phyloP scores from a whole-genome alignment of 805 yeast species.

The Candida boidinii region DNA sequence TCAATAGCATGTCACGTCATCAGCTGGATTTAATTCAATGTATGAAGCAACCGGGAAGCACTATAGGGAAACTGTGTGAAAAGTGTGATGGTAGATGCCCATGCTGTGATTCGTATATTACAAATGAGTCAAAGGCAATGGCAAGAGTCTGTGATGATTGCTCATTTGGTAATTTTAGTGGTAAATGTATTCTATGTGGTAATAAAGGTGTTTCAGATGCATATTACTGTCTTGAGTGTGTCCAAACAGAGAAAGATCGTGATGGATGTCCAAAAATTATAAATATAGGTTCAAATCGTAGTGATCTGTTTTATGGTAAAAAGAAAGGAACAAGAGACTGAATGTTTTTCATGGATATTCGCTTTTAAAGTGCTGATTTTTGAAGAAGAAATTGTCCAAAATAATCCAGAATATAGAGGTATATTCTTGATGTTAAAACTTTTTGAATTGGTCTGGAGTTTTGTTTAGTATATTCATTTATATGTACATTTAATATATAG shows the following conservation, averaged over 20 bases:
- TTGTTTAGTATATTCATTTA: no score
- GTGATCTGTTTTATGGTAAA: slow-evolving; percentile 57
- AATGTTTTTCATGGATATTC: no score
- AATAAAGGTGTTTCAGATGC: slow-evolving; percentile 57
- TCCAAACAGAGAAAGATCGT: slow-evolving; percentile 64
- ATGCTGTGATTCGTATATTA: slow-evolving; percentile 76
- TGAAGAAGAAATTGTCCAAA: no score
- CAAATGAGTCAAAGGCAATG: slow-evolving; percentile 51
- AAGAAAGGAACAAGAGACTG: slow-evolving; percentile 21
- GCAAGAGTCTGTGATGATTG: slow-evolving; percentile 83
- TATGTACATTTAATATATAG: no score
- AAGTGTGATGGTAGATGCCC: slow-evolving; percentile 93
- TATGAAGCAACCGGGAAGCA: slow-evolving; percentile 74
- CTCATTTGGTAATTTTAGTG: slow-evolving; percentile 57
- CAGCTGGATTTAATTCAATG: slow-evolving; percentile 82
- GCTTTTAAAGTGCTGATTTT: background rate
- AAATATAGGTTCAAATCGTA: slow-evolving; percentile 70
- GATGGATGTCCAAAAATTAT: slow-evolving; percentile 89
- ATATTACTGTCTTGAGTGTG: slow-evolving; percentile 81
- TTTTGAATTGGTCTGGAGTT: no score
- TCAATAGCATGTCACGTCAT: slow-evolving; percentile 93
- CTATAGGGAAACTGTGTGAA: slow-evolving; percentile 63
- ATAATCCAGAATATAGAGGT: no score
- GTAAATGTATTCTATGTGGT: slow-evolving; percentile 76
- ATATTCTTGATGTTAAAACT: no score